Evolutionary conservation across 1,139 yeast species (phyloP).

Genomic region (Trichomonascaceae sp.): DNA sequence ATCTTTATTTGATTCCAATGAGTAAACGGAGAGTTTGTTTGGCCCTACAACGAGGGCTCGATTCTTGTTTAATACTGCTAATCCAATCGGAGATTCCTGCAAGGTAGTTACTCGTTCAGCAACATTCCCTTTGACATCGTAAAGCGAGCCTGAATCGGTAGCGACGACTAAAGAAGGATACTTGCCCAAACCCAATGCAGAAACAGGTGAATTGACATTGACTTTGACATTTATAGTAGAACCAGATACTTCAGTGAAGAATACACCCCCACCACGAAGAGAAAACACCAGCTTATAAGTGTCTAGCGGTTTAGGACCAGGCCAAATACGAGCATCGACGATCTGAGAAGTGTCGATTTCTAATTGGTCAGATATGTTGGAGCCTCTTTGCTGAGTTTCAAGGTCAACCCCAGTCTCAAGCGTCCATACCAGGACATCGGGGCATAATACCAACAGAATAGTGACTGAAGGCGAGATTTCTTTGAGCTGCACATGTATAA

Average conservation of each 20-base stretch:
- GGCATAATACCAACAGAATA: constrained; percentile 8
- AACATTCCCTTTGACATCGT: background rate
- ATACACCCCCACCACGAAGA: background rate
- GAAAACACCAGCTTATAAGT: background rate
- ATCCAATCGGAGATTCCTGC: background rate
- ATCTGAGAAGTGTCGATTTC: background rate
- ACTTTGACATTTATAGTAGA: background rate
- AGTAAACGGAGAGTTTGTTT: background rate
- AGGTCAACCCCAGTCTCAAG: constrained; percentile 3
- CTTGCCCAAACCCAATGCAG: constrained; percentile 1
- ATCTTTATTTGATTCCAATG: background rate
- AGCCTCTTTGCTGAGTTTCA: background rate
- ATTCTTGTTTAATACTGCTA: constrained; percentile 1
- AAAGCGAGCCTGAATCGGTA: background rate
- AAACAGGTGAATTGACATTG: background rate
- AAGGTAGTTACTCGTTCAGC: background rate
- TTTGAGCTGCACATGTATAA: background rate
- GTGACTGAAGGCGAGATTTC: constrained; percentile 8
- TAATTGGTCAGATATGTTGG: constrained; percentile 1
- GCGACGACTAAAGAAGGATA: background rate
- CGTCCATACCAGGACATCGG: constrained; percentile 3
- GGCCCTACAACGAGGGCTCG: constrained; percentile 2
- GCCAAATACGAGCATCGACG: background rate
- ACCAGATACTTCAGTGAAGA: constrained; percentile 2
- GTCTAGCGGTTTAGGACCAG: background rate